Conservation (phyloP, 306 rosid genomes). For the Inga leiocalycina region DNA sequence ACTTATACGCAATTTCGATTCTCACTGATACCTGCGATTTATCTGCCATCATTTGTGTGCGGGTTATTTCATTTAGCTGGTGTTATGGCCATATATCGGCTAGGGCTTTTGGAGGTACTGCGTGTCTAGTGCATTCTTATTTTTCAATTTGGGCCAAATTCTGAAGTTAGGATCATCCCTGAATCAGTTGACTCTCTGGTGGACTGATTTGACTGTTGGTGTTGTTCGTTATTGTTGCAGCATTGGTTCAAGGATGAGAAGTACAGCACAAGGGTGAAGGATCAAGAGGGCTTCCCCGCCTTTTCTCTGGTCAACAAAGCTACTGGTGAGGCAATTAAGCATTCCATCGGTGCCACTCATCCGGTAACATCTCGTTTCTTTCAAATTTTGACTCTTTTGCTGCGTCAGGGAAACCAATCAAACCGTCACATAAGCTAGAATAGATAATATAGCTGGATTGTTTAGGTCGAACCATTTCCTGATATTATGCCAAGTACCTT, state of each 20-base stretch:
- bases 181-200: not conserved
- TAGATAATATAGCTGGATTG: not conserved
- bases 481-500: not conserved
- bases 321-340: conserved; percentile 82
- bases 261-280: conserved; percentile 85
- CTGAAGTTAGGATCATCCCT: not conserved
- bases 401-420: not conserved
- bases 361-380: conserved; percentile 53
- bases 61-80: not conserved
- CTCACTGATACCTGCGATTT: not conserved
- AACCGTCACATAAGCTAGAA: not conserved
- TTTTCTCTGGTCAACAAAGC: conserved; percentile 80
- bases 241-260: conserved; percentile 91
- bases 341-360: conserved; percentile 64
- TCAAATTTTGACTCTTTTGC: not conserved
- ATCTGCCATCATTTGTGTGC: not conserved
- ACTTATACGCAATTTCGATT: not conserved
- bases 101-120: not conserved
- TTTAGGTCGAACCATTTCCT: not conserved
- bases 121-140: not conserved
- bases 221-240: conserved; percentile 39
- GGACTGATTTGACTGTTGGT: not conserved
- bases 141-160: not conserved
- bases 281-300: conserved; percentile 70
- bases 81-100: not conserved